Conservation (phyloP, 2,329 filamentous ascomycete species). For the Beauveria sp. region DNA sequence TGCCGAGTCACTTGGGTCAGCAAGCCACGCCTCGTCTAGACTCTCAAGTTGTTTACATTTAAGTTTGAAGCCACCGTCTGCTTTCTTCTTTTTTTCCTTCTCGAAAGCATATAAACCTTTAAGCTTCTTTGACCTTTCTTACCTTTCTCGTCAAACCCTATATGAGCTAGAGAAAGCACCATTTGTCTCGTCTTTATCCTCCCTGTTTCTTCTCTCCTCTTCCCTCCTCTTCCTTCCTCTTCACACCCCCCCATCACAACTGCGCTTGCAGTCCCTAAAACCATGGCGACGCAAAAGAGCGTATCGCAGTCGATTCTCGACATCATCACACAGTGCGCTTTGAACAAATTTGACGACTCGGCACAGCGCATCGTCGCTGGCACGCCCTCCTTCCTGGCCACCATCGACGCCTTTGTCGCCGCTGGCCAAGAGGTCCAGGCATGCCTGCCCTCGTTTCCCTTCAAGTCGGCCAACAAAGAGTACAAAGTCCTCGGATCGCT, state of each 20-base stretch:
- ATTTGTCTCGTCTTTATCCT: no score
- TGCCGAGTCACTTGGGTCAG: neutral
- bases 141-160: no score
- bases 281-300: neutral
- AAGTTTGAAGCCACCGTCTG: no score
- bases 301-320: constrained; percentile 15
- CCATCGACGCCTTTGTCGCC: constrained; percentile 18
- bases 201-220: neutral
- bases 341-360: constrained; percentile 21
- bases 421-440: constrained; percentile 15
- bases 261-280: neutral
- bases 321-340: constrained; percentile 20
- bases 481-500: constrained; percentile 24
- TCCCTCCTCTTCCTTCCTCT: neutral
- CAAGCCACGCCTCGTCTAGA: no score
- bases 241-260: neutral
- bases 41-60: no score
- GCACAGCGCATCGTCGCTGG: constrained; percentile 14
- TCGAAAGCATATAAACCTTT: no score
- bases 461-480: constrained; percentile 27
- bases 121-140: no score
- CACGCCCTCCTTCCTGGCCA: constrained; percentile 17
- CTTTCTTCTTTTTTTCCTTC: no score
- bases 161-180: no score
- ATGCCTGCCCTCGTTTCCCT: constrained; percentile 25